phyloP scores from a whole-genome alignment of 106 monocot species.

The Alisma plantagoaquatica region DNA sequence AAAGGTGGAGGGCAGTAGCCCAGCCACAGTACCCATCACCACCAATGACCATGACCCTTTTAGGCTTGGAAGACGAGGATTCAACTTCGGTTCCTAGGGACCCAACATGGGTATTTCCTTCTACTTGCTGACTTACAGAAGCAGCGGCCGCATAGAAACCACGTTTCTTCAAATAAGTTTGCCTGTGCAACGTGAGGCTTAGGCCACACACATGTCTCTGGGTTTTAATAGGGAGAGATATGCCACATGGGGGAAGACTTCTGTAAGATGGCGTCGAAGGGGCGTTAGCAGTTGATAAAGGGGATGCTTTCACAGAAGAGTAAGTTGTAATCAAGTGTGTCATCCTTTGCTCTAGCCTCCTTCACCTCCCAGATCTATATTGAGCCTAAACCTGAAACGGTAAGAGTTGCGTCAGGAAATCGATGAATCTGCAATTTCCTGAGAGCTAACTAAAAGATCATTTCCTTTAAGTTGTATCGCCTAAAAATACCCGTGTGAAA shows the following conservation, averaged over 20 bases:
- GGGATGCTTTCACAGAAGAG: conserved; percentile 29
- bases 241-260: no score
- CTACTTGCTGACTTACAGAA: conserved; percentile 24
- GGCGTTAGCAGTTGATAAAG: no score
- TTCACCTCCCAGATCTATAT: no score
- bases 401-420: no score
- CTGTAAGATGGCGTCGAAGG: no score
- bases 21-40: conserved; percentile 98
- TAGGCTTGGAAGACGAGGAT: conserved; percentile 27
- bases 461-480: no score
- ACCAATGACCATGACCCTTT: conserved; percentile 91
- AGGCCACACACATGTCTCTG: conserved; percentile 2
- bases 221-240: background rate
- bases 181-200: conserved; percentile 8
- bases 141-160: conserved; percentile 25
- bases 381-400: no score
- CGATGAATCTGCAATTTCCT: no score
- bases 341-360: no score
- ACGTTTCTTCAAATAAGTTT: conserved; percentile 4
- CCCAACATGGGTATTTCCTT: conserved; percentile 7
- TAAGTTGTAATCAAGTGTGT: conserved; percentile 30
- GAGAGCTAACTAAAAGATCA: no score
- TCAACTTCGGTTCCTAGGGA: conserved; percentile 10
- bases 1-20: conserved; percentile 96
- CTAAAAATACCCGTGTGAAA: no score